A percentile compares a stretch with the other conserved stretches of the same genome.
Evolutionary conservation across 2,329 filamentous ascomycete species (phyloP).

Genomic region (Rutstroemia sp.): DNA sequence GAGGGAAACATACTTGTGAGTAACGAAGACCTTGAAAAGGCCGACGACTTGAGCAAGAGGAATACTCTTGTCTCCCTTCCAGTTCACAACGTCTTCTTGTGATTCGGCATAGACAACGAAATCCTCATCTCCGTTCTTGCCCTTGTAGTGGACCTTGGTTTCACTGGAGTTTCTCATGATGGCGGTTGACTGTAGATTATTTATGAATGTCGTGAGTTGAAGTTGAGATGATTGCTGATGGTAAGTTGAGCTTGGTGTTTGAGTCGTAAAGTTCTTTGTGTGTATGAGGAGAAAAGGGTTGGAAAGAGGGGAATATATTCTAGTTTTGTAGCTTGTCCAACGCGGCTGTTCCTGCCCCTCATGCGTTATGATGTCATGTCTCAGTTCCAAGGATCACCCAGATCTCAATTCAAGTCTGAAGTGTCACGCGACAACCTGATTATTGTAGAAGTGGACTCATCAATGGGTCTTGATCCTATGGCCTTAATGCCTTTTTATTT

Average conservation of each 20-base stretch:
- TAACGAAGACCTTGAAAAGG: constrained; percentile 82
- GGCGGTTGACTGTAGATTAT: constrained; percentile 10
- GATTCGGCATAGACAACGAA: constrained; percentile 61
- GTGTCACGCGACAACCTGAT: constrained; percentile 4
- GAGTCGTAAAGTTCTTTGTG: constrained; percentile 7
- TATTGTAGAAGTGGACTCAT: neutral
- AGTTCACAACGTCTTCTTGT: constrained; percentile 62
- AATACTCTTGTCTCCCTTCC: constrained; percentile 71
- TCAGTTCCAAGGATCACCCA: neutral
- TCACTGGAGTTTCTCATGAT: constrained; percentile 47
- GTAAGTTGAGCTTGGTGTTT: constrained; percentile 6
- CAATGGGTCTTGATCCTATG: neutral
- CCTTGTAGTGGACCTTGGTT: constrained; percentile 65
- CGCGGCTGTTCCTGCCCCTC: constrained; percentile 17
- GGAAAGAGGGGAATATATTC: constrained; percentile 10
- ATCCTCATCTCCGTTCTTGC: constrained; percentile 60
- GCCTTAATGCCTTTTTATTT: too few relatives aligned
- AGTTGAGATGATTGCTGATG: neutral
- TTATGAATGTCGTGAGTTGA: neutral
- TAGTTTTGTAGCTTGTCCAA: constrained; percentile 28
- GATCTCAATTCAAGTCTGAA: neutral
- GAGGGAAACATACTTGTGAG: constrained; percentile 65
- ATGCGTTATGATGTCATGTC: constrained; percentile 6
- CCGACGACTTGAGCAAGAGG: constrained; percentile 81
- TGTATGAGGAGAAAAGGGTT: constrained; percentile 3